These are phyloP conservation scores for Aspergillus ibericus DNA, from an alignment of 2,329 filamentous ascomycete genomes.

Conservation along the genomic window DNA sequence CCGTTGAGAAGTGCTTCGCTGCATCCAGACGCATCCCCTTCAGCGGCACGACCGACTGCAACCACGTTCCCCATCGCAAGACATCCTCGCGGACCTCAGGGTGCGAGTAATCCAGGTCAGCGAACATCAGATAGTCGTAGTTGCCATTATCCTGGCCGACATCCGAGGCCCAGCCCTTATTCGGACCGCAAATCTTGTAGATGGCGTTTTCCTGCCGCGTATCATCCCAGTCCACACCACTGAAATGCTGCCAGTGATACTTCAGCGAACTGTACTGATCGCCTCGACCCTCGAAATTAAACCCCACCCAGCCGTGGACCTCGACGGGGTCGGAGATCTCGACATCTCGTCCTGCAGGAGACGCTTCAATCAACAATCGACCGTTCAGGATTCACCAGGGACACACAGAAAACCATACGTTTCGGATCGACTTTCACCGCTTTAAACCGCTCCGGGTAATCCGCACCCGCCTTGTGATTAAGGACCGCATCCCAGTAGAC, in stretches of 20 bases:
- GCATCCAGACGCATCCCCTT: constrained; percentile 70
- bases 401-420: constrained; percentile 22
- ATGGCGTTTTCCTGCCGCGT: constrained; percentile 59
- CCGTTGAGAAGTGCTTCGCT: constrained; percentile 68
- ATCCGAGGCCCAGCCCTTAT: constrained; percentile 61
- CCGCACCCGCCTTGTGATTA: constrained; percentile 70
- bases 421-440: constrained; percentile 64
- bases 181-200: constrained; percentile 61
- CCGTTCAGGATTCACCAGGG: neutral
- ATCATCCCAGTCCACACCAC: constrained; percentile 66
- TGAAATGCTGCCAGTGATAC: constrained; percentile 69
- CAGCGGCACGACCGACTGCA: constrained; percentile 60
- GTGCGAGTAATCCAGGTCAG: constrained; percentile 66
- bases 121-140: constrained; percentile 69
- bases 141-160: constrained; percentile 68
- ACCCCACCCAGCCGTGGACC: constrained; percentile 59
- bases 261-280: constrained; percentile 61
- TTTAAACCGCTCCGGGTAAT: constrained; percentile 61
- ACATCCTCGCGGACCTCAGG: constrained; percentile 65
- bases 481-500: constrained; percentile 70
- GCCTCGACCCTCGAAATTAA: constrained; percentile 63
- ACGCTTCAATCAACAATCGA: neutral
- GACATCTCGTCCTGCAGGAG: constrained; percentile 5
- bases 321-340: constrained; percentile 1
- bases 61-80: constrained; percentile 67